A percentile compares a stretch with the other conserved stretches of the same genome.
phyloP scores from a whole-genome alignment of 495 filamentous ascomycete genomes.

The Wilcoxina mikolae region DNA sequence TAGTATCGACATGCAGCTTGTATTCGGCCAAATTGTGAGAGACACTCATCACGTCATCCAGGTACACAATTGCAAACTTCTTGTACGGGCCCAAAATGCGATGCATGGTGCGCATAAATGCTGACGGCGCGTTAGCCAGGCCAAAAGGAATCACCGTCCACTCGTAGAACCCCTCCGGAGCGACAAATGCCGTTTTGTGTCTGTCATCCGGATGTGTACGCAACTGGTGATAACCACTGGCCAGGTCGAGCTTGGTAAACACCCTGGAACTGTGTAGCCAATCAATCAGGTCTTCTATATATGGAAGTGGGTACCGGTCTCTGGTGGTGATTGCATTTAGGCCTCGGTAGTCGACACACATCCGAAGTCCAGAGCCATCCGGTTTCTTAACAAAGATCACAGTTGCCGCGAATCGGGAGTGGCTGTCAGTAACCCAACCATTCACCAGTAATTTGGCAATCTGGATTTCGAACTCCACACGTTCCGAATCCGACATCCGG shows the following conservation, averaged over 20 bases:
- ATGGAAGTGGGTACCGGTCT: slow-evolving; percentile 34
- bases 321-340: no score
- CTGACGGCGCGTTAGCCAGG: neutral
- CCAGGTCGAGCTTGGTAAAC: slow-evolving; percentile 35
- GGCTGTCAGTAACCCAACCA: neutral
- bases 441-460: neutral
- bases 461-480: neutral
- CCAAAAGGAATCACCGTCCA: neutral
- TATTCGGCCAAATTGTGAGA: no score
- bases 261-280: slow-evolving; percentile 24
- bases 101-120: neutral
- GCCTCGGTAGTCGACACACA: slow-evolving; percentile 36
- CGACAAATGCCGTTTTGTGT: neutral
- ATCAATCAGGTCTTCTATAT: slow-evolving; percentile 34
- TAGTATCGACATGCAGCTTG: slow-evolving; percentile 12
- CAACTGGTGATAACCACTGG: neutral
- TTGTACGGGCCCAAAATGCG: neutral
- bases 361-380: slow-evolving; percentile 12
- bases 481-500: neutral
- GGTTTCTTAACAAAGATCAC: neutral
- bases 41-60: slow-evolving; percentile 29
- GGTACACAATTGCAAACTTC: slow-evolving; percentile 14
- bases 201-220: neutral
- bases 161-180: neutral
- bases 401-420: slow-evolving; percentile 9